A percentile compares a stretch with the other conserved stretches of the same genome.
Evolutionary conservation across 441 rosid species (phyloP).

Genomic region (Cnidoscolus chayamansa): DNA sequence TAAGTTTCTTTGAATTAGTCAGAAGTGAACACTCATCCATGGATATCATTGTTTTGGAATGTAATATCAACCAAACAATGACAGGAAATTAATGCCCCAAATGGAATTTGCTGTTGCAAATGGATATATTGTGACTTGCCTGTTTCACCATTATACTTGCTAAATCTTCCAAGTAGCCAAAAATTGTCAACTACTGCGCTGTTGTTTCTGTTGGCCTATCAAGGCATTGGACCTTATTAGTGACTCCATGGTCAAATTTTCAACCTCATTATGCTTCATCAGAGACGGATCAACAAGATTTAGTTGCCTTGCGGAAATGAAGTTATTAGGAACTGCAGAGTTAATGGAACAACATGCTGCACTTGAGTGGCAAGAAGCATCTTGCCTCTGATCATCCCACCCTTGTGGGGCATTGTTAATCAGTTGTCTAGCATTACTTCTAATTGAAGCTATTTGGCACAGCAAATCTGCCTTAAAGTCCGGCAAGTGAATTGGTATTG

Average conservation of each 20-base stretch:
- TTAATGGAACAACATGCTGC: slow-evolving; percentile 29
- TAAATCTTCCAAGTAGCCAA: slow-evolving; percentile 62
- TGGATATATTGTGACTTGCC: slow-evolving; percentile 36
- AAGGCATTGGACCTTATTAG: slow-evolving; percentile 27
- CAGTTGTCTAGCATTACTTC: slow-evolving; percentile 27
- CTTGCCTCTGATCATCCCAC: slow-evolving; percentile 35
- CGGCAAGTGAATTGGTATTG: slow-evolving; percentile 29
- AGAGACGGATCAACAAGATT: slow-evolving; percentile 31
- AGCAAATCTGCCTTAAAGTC: slow-evolving; percentile 33
- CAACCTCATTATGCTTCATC: slow-evolving; percentile 36
- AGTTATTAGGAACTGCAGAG: slow-evolving; percentile 30
- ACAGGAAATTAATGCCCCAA: slow-evolving; percentile 3
- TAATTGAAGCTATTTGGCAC: slow-evolving; percentile 26
- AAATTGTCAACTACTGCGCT: slow-evolving; percentile 35
- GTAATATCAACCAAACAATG: too few relatives aligned
- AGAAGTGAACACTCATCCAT: neutral
- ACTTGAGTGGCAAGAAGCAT: slow-evolving; percentile 31
- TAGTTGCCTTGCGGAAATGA: slow-evolving; percentile 39
- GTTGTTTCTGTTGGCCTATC: slow-evolving; percentile 42
- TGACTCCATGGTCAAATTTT: slow-evolving; percentile 37
- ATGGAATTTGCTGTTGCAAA: neutral
- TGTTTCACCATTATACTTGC: slow-evolving; percentile 51
- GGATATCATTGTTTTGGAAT: neutral
- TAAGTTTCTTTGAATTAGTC: neutral
- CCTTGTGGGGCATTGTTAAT: slow-evolving; percentile 29